phyloP scores from a whole-genome alignment of 345 rosid species.

The Gossypium turneri region DNA sequence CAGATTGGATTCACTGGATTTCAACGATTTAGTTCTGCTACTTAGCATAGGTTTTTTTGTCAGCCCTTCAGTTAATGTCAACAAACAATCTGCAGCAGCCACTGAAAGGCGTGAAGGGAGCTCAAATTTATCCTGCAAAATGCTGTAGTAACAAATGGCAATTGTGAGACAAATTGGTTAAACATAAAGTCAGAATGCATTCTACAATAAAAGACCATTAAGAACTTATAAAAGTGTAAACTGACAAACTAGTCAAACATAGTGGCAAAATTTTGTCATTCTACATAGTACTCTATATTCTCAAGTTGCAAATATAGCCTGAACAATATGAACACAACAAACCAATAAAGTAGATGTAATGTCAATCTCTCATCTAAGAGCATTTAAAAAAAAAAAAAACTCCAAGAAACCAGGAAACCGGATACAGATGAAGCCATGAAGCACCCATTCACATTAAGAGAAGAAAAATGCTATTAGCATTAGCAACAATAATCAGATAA shows the following conservation, averaged over 20 bases:
- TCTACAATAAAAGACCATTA: not conserved
- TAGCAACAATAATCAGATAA: not conserved
- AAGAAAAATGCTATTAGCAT: not conserved
- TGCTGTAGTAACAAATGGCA: constrained; percentile 37
- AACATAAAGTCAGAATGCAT: constrained; percentile 7
- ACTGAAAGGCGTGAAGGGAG: constrained; percentile 83
- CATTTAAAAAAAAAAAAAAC: not conserved
- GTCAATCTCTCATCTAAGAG: not conserved
- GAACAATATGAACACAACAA: not conserved
- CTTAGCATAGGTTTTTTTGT: constrained; percentile 43
- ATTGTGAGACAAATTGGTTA: not conserved
- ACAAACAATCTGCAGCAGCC: constrained; percentile 84
- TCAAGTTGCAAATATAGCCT: not conserved
- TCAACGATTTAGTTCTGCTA: constrained; percentile 32
- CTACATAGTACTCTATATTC: not conserved
- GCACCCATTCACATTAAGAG: not conserved
- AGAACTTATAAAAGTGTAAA: not conserved
- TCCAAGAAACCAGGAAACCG: not conserved
- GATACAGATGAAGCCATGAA: not conserved
- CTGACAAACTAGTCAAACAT: not conserved
- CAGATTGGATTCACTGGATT: constrained; percentile 27
- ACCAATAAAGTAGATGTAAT: not conserved
- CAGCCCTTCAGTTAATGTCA: constrained; percentile 66
- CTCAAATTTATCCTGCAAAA: constrained; percentile 69
- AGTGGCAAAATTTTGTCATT: not conserved